Evolutionary conservation across 768 basidiomycete species (phyloP).

Genomic region (Boletus edulis): DNA sequence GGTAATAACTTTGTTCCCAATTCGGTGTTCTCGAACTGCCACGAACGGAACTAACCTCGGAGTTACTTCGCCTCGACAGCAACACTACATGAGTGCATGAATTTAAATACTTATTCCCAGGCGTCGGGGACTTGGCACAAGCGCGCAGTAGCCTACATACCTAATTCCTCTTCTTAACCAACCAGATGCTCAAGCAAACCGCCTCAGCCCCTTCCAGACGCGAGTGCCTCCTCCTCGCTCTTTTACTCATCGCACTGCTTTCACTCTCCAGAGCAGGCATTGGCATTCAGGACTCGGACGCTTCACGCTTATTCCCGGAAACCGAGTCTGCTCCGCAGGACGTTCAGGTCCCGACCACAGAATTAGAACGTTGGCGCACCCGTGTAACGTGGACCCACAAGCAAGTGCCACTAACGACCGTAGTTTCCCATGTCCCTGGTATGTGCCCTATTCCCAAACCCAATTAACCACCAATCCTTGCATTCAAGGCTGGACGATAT

Average conservation of each 20-base stretch:
- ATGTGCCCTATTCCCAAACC: background rate
- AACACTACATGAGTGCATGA: constrained; percentile 49
- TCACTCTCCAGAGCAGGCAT: constrained; percentile 37
- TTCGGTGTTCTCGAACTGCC: too few species aligned
- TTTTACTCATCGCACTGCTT: constrained; percentile 47
- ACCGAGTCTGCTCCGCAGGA: background rate
- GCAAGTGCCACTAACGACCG: constrained; percentile 54
- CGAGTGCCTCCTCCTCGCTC: constrained; percentile 49
- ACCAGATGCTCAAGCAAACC: constrained; percentile 20
- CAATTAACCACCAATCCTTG: background rate
- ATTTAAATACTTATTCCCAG: too few species aligned
- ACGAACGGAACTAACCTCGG: too few species aligned
- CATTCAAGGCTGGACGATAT: constrained; percentile 80
- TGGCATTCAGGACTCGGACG: constrained; percentile 1
- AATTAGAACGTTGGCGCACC: constrained; percentile 29
- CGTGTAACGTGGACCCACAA: constrained; percentile 39
- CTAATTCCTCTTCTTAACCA: background rate
- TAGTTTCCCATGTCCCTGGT: constrained; percentile 80
- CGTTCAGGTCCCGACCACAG: constrained; percentile 4
- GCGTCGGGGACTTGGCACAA: too few species aligned
- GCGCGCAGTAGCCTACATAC: too few species aligned
- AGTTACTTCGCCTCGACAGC: too few species aligned
- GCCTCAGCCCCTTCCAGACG: constrained; percentile 49
- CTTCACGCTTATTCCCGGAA: constrained; percentile 7
- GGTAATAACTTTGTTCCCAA: too few species aligned